Percentiles rank a stretch among this genome's conserved stretches.
phyloP scores from a whole-genome alignment of 345 rosid species.

The Gossypium ekmanianum region DNA sequence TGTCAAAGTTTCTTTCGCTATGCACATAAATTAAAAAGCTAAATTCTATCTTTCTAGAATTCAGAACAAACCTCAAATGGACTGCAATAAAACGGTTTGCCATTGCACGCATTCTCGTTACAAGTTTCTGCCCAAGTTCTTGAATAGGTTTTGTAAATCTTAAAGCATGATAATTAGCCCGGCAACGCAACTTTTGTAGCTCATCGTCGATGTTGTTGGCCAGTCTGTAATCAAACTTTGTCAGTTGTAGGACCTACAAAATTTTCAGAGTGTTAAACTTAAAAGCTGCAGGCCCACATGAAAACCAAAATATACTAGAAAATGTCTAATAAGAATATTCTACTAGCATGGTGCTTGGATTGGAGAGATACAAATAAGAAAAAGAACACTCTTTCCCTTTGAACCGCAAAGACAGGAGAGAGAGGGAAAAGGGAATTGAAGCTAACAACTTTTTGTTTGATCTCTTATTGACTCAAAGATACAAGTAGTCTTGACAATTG shows the following conservation, averaged over 20 bases:
- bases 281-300: neutral
- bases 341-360: neutral
- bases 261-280: constrained; percentile 13
- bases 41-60: constrained; percentile 6
- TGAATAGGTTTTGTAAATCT: constrained; percentile 37
- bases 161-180: constrained; percentile 86
- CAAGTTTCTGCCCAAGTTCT: constrained; percentile 64
- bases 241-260: constrained; percentile 92
- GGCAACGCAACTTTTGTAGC: constrained; percentile 92
- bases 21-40: neutral
- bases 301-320: constrained; percentile 3
- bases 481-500: neutral
- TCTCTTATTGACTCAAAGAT: neutral
- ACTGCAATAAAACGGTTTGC: constrained; percentile 78
- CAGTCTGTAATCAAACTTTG: constrained; percentile 96
- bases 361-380: neutral
- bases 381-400: neutral
- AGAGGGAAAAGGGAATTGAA: neutral
- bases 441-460: neutral
- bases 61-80: constrained; percentile 69
- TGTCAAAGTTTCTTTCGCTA: neutral
- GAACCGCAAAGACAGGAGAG: neutral
- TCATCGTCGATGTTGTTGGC: constrained; percentile 81
- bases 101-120: constrained; percentile 67
- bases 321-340: neutral